phyloP scores from a whole-genome alignment of 495 filamentous ascomycete genomes.

The Penicillium steckii region DNA sequence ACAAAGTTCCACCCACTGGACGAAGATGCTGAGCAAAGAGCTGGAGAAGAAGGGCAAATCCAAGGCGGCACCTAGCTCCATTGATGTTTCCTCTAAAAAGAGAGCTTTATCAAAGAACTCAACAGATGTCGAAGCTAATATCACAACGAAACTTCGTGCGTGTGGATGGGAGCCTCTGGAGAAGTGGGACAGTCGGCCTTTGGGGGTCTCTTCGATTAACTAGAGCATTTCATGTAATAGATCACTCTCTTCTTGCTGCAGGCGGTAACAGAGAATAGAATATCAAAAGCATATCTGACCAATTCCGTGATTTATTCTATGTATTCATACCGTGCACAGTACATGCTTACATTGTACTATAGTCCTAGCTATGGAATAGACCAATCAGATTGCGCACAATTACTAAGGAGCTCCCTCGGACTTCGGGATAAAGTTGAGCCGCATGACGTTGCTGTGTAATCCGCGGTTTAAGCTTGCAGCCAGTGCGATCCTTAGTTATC shows the following conservation, averaged over 20 bases:
- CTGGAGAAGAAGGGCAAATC: conserved; percentile 11
- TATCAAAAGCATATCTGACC: background rate
- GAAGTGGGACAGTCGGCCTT: conserved; percentile 36
- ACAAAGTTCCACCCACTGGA: conserved; percentile 34
- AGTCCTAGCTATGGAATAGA: too few species aligned
- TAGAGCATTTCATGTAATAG: conserved; percentile 6
- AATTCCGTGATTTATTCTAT: too few species aligned
- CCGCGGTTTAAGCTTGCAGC: conserved; percentile 5
- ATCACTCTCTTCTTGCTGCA: conserved; percentile 12
- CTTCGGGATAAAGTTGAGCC: conserved; percentile 15
- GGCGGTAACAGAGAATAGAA: conserved; percentile 13
- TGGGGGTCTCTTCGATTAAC: conserved; percentile 27
- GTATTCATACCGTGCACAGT: too few species aligned
- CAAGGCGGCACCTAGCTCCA: background rate
- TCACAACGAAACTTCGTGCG: conserved; percentile 23
- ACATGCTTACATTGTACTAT: too few species aligned
- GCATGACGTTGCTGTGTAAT: conserved; percentile 27
- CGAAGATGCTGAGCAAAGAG: conserved; percentile 19
- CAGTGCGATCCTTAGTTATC: background rate
- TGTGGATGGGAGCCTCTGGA: conserved; percentile 35
- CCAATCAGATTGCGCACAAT: conserved; percentile 17
- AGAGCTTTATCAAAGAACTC: background rate
- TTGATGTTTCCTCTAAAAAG: background rate
- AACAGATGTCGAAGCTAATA: background rate
- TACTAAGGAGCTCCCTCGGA: conserved; percentile 4